These are phyloP conservation scores for Botrytis aclada DNA, from an alignment of 2,329 filamentous ascomycete genomes.

Conservation along the genomic window DNA sequence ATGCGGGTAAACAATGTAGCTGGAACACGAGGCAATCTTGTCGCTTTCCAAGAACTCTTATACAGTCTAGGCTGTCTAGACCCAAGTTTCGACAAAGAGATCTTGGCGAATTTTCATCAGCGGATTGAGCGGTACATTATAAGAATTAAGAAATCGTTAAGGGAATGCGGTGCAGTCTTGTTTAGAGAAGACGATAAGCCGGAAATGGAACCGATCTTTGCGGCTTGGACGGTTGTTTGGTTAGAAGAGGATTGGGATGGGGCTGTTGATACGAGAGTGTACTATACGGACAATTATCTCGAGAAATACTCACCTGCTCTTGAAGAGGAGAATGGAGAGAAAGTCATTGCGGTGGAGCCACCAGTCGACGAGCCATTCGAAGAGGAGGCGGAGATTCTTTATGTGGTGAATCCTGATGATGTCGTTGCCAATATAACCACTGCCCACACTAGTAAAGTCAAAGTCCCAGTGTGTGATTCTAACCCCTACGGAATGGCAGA, in stretches of 20 bases:
- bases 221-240: conserved; percentile 9
- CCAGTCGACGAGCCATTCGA: background rate
- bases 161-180: background rate
- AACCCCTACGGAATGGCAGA: background rate
- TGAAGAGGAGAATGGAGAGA: background rate
- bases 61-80: background rate
- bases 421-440: background rate
- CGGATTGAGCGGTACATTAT: background rate
- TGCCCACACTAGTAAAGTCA: background rate
- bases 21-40: background rate
- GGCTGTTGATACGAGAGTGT: background rate
- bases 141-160: background rate
- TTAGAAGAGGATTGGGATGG: conserved; percentile 9
- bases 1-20: background rate
- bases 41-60: background rate
- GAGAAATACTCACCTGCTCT: background rate
- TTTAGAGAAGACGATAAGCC: background rate
- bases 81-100: conserved; percentile 1
- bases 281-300: background rate
- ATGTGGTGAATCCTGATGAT: background rate
- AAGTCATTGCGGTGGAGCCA: background rate
- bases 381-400: background rate
- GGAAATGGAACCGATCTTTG: background rate
- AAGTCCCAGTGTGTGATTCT: background rate
- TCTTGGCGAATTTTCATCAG: background rate